Percentiles rank a stretch among this genome's conserved stretches.
phyloP scores from a whole-genome alignment of 2,329 filamentous ascomycete genomes.

The Beauveria brongniartii region DNA sequence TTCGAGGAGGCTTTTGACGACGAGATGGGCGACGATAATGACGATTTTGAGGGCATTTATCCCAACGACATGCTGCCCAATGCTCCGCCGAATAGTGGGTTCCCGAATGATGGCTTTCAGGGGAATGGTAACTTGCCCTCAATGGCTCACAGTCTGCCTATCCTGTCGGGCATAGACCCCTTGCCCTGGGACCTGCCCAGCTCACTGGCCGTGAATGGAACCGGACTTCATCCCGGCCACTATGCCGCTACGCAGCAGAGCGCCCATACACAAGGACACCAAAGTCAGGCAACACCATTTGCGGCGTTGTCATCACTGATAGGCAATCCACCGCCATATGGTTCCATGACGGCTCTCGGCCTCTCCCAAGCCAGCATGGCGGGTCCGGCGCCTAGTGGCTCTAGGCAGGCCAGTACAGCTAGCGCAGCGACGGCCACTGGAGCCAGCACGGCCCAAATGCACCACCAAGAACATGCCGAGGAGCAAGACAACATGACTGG shows the following conservation, averaged over 20 bases:
- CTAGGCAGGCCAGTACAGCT: constrained; percentile 18
- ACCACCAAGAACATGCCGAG: constrained; percentile 19
- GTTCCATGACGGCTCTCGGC: constrained; percentile 16
- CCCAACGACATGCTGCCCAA: constrained; percentile 31
- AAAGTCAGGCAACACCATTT: constrained; percentile 14
- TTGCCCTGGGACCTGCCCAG: background rate
- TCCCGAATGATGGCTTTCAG: background rate
- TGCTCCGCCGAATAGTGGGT: constrained; percentile 7
- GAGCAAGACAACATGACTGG: constrained; percentile 13
- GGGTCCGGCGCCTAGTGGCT: constrained; percentile 18
- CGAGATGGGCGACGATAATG: constrained; percentile 37
- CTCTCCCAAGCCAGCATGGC: constrained; percentile 24
- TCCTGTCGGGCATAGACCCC: background rate
- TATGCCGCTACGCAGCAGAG: background rate
- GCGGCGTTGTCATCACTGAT: constrained; percentile 21
- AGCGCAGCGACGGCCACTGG: constrained; percentile 20
- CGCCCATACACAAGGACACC: constrained; percentile 11
- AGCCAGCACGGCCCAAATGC: constrained; percentile 31
- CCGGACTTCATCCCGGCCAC: background rate
- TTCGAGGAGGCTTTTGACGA: constrained; percentile 33
- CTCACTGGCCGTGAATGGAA: background rate
- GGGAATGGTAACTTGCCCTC: background rate
- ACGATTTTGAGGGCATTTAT: constrained; percentile 34
- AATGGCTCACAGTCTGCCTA: constrained; percentile 9
- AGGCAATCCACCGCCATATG: constrained; percentile 20